These are phyloP conservation scores for Gossypium laxum DNA, from an alignment of 441 rosid species.

Conservation along the genomic window DNA sequence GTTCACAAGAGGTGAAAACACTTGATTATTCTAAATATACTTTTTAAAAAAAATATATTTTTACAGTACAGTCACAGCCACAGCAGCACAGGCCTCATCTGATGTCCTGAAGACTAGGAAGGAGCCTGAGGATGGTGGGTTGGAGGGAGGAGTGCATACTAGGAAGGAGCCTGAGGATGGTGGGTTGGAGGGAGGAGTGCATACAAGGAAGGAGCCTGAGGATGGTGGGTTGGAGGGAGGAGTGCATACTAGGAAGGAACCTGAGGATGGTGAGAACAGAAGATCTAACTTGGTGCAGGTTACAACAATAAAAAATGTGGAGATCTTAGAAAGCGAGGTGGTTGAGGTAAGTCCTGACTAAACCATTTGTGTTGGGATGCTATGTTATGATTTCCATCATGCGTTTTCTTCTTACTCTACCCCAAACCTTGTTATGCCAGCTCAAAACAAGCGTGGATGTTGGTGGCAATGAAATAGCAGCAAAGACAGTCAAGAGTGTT, in stretches of 20 bases:
- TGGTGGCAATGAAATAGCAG: constrained; percentile 27
- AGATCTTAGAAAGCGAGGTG: constrained; percentile 25
- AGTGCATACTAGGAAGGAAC: neutral
- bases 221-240: constrained; percentile 21
- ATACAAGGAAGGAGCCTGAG: constrained; percentile 24
- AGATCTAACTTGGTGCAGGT: constrained; percentile 33
- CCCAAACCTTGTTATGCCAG: constrained; percentile 30
- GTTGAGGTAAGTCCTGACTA: constrained; percentile 31
- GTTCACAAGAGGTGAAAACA: neutral
- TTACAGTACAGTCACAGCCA: constrained; percentile 28
- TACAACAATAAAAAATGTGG: constrained; percentile 25
- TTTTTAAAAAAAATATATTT: neutral
- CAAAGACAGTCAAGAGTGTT: constrained; percentile 26
- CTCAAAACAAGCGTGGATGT: constrained; percentile 22
- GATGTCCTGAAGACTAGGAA: constrained; percentile 23
- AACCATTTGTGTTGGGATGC: constrained; percentile 4
- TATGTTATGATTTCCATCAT: constrained; percentile 4
- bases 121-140: constrained; percentile 24
- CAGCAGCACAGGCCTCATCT: constrained; percentile 33
- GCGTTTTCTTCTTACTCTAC: constrained; percentile 4
- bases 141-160: constrained; percentile 14
- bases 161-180: constrained; percentile 26
- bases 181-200: constrained; percentile 17
- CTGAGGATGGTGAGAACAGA: constrained; percentile 18
- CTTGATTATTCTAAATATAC: neutral